A percentile compares a stretch with the other conserved stretches of the same genome.
Evolutionary conservation across 129 eudicot species (phyloP).

Genomic region (Centella asiatica): DNA sequence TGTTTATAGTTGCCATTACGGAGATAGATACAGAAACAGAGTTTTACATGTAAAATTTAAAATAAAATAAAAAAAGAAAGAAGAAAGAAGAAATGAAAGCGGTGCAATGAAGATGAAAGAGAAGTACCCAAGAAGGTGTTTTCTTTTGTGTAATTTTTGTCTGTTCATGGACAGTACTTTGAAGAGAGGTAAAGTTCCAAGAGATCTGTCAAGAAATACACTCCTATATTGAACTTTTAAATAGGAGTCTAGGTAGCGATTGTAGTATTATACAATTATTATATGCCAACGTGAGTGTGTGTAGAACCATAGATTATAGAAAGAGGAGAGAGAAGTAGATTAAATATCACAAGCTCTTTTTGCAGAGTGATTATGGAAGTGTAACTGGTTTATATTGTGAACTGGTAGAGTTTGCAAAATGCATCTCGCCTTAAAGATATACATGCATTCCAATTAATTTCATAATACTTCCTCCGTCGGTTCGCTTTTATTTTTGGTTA

Average conservation of each 20-base stretch:
- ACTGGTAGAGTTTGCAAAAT: no score
- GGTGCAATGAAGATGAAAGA: background rate
- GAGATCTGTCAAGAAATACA: background rate
- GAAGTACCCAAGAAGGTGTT: slow-evolving; percentile 48
- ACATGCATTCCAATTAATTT: no score
- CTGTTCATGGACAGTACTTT: background rate
- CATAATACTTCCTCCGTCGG: no score
- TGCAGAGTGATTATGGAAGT: no score
- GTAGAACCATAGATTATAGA: no score
- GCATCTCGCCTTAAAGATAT: no score
- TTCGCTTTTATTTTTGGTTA: no score
- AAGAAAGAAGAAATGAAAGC: slow-evolving; percentile 1
- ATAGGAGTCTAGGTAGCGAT: background rate
- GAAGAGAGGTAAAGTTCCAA: background rate
- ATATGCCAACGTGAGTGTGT: no score
- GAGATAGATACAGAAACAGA: slow-evolving; percentile 16
- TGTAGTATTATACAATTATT: background rate
- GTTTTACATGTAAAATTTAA: background rate
- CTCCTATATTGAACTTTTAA: background rate
- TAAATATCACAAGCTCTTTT: no score
- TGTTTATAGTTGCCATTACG: slow-evolving; percentile 41
- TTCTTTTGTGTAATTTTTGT: background rate
- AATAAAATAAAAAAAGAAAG: slow-evolving; percentile 6
- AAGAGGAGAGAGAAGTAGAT: no score
- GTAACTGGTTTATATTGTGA: no score